Evolutionary conservation across 129 eudicot genomes (phyloP).

Genomic region (Flaveria linearis): DNA sequence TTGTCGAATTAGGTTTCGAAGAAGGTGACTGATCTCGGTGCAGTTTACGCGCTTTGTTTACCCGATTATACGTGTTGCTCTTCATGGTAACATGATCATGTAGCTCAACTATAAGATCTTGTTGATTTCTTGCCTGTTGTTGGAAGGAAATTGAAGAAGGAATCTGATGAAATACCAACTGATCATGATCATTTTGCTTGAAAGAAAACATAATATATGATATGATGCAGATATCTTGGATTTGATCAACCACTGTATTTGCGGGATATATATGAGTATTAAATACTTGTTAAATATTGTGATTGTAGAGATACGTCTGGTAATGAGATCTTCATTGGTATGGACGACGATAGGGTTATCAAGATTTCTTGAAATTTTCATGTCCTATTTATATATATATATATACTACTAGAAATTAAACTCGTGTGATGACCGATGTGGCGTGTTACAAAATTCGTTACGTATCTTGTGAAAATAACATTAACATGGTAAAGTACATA

Average conservation of each 20-base stretch:
- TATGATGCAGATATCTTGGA: constrained; percentile 15
- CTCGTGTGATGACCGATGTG: no score
- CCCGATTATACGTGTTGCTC: neutral
- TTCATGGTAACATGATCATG: constrained; percentile 32
- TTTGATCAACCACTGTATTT: constrained; percentile 30
- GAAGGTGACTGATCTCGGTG: constrained; percentile 28
- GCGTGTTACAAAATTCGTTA: no score
- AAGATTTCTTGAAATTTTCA: constrained; percentile 27
- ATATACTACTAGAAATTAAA: no score
- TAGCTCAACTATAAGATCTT: constrained; percentile 36
- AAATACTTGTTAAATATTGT: constrained; percentile 3
- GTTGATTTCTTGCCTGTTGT: constrained; percentile 33
- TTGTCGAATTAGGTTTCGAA: constrained; percentile 27
- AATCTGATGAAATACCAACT: constrained; percentile 38
- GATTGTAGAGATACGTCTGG: constrained; percentile 24
- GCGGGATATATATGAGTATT: constrained; percentile 2
- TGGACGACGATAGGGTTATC: constrained; percentile 23
- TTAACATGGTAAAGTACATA: no score
- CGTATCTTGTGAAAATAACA: no score
- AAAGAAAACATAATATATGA: constrained; percentile 44
- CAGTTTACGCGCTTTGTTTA: constrained; percentile 27
- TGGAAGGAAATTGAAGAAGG: constrained; percentile 33
- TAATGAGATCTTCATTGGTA: constrained; percentile 33
- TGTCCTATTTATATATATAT: neutral
- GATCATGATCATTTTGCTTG: constrained; percentile 40